Conservation (phyloP, 1,284 basidiomycete species). For the Sporisorium iseilematis-ciliati region DNA sequence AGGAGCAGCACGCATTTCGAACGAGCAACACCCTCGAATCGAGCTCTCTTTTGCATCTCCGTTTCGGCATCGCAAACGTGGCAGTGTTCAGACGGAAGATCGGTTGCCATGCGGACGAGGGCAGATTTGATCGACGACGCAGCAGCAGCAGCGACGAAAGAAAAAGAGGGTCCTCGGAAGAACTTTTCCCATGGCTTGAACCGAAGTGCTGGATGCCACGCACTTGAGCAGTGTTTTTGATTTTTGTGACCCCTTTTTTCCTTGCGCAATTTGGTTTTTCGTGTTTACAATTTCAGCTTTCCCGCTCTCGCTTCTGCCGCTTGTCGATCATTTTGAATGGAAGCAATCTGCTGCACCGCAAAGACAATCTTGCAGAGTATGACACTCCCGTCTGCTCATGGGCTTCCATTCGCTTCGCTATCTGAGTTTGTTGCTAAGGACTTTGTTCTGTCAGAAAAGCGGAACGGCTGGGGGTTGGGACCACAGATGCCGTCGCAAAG, state of each 20-base stretch:
- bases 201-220: not conserved
- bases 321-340: slow-evolving; percentile 9
- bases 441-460: no score
- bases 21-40: not conserved
- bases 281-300: not conserved
- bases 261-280: not conserved
- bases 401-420: no score
- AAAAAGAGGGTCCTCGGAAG: not conserved
- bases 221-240: not conserved
- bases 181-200: not conserved
- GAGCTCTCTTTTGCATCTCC: not conserved
- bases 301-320: slow-evolving; percentile 13
- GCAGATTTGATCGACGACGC: not conserved
- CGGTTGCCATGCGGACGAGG: no score
- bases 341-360: no score
- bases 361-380: no score
- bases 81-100: not conserved
- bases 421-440: no score
- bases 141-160: not conserved
- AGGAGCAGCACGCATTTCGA: slow-evolving; percentile 1
- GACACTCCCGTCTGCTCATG: no score
- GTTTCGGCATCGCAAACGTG: not conserved
- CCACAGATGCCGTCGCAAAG: no score
- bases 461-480: no score
- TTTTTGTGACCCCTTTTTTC: slow-evolving; percentile 9